Evolutionary conservation across 371 early-diverging fungal species (phyloP).

Genomic region (Blyttiomyces sp.): DNA sequence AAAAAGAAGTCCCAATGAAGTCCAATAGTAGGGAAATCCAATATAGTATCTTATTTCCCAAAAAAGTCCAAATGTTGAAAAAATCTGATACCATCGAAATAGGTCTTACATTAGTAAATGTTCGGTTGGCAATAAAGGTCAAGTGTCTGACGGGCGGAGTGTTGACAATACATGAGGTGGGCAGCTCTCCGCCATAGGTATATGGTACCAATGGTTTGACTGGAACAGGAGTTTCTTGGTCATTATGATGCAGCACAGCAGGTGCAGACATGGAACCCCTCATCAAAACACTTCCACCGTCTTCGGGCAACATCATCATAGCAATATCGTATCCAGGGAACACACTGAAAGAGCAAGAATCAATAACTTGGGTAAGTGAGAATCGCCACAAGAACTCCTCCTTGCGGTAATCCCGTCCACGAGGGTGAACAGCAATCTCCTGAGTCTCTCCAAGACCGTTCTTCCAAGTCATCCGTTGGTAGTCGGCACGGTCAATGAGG

Average conservation of each 20-base stretch:
- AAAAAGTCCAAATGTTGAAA: not conserved
- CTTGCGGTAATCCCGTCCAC: constrained; percentile 42
- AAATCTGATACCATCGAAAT: too few relatives aligned
- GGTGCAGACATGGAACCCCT: constrained; percentile 19
- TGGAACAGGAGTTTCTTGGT: constrained; percentile 51
- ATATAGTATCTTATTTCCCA: not conserved
- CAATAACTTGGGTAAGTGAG: constrained; percentile 49
- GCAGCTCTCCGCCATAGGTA: constrained; percentile 56
- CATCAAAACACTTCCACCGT: constrained; percentile 1
- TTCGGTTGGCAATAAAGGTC: constrained; percentile 55
- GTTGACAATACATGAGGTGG: constrained; percentile 49
- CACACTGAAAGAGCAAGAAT: constrained; percentile 59
- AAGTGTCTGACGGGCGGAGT: constrained; percentile 51
- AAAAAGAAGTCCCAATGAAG: too few relatives aligned
- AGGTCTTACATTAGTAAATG: constrained; percentile 25
- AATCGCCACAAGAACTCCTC: constrained; percentile 67
- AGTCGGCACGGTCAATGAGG: constrained; percentile 1
- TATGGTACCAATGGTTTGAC: constrained; percentile 62
- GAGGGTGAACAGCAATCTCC: constrained; percentile 62
- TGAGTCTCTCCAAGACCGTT: constrained; percentile 66
- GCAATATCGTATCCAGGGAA: constrained; percentile 64
- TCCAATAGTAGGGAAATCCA: too few relatives aligned
- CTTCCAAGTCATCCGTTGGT: constrained; percentile 52
- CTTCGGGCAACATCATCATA: constrained; percentile 34
- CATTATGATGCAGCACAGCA: constrained; percentile 55